Conservation (phyloP, 768 basidiomycete genomes). For the Auriscalpium vulgare region DNA sequence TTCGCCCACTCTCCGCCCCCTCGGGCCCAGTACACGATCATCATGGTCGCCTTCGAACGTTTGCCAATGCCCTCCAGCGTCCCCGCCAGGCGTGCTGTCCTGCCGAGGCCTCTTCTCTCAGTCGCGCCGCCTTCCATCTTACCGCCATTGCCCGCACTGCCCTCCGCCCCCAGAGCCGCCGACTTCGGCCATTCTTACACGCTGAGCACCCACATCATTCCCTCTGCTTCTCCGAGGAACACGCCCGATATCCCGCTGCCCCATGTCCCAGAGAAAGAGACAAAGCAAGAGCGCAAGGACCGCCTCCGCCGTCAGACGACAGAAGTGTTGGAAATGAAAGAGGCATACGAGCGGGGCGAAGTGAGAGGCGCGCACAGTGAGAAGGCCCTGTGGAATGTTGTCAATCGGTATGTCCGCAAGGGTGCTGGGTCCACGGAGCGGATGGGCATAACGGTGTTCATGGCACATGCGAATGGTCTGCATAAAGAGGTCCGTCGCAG, state of each 20-base stretch:
- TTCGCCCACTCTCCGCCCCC: too few species aligned
- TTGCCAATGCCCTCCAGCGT: not conserved
- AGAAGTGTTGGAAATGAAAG: conserved; percentile 4
- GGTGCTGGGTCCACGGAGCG: conserved; percentile 15
- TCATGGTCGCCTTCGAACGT: too few species aligned
- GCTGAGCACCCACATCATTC: conserved; percentile 47
- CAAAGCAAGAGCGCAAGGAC: conserved; percentile 26
- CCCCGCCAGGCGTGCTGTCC: not conserved
- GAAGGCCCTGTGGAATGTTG: conserved; percentile 54
- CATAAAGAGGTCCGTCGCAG: conserved; percentile 62
- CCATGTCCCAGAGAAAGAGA: conserved; percentile 22
- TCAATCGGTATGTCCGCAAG: conserved; percentile 59
- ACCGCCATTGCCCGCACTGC: conserved; percentile 33
- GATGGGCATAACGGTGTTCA: conserved; percentile 58
- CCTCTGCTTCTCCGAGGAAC: conserved; percentile 43
- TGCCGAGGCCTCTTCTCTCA: not conserved
- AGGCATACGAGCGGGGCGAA: conserved; percentile 13
- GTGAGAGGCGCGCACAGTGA: conserved; percentile 10
- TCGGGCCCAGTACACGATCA: too few species aligned
- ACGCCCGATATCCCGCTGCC: conserved; percentile 35
- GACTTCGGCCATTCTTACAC: conserved; percentile 22
- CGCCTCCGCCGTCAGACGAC: not conserved
- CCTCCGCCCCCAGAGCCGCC: conserved; percentile 20
- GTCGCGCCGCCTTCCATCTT: not conserved
- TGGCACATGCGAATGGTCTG: conserved; percentile 84